Evolutionary conservation across 2,329 filamentous ascomycete species (phyloP), one percentile per base, ranked within the genome.

Genomic region (Apiospora malaysiana): DNA sequence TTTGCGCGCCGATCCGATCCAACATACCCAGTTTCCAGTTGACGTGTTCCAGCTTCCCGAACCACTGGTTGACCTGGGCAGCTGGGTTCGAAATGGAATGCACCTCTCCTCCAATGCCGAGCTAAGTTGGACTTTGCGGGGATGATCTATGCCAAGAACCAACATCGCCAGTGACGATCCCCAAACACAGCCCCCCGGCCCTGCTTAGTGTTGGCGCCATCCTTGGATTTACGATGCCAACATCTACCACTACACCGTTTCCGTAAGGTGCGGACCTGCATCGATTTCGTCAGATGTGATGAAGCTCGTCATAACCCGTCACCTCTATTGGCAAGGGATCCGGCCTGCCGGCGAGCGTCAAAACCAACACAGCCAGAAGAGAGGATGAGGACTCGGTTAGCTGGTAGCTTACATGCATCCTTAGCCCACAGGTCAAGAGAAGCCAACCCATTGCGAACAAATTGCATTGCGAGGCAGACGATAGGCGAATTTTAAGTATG

Each of bases 121-220:
- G 56, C 32, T 63, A 63, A 63, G 8, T 63, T 59, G 56, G 32
- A n/a, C 23, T 40, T 63, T 40, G 56, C 56, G 56, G 56, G 56
- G 56, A 40, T 37, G 56, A 63, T 63, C 56, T 63, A 23, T 63
- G 56, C 56, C 56, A 63, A 63, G 56, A 40, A 63, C 23, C 56
- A 12, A 32, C 56, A 40, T 63, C 56, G 18, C 56, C 56, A n/a
- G 56, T 40, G 56, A 63, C 56, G 56, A 63, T 63, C 56, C 37
- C 32, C 32, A 40, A 63, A 63, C 32, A 63, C 56, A 40, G 56
- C 56, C 56, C 27, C 51, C 51, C 56, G 51, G 37, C 51, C 37
- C 27, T 37, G 27, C 51, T 18, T 32, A 32, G 49, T 18, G 32
- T 56, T 56, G 49, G 49, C 49, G 49, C 49, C 49, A 32, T 32